Evolutionary conservation across 148 eudicot species (phyloP).

Genomic region (Cornus controversa): DNA sequence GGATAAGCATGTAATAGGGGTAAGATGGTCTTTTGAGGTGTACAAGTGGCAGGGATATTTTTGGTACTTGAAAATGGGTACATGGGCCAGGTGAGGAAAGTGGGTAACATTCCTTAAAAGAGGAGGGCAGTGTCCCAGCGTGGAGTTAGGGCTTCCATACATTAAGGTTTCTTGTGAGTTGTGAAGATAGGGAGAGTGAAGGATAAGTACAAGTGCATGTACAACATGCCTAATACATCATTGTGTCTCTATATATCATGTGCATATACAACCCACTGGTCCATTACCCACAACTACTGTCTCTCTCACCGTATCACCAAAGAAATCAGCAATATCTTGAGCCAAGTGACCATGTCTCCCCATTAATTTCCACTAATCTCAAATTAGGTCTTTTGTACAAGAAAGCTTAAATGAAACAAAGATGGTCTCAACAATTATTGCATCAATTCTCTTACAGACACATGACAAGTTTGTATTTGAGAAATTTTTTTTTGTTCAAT

Average conservation of each 20-base stretch:
- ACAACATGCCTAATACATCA: not conserved
- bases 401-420: not conserved
- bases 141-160: conserved; percentile 6
- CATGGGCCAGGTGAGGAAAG: not conserved
- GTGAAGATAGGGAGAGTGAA: not conserved
- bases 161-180: not conserved
- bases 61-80: not conserved
- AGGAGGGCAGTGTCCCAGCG: not conserved
- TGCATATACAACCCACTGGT: not conserved
- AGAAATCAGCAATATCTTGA: not conserved
- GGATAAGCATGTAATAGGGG: not conserved
- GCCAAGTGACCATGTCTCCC: not conserved
- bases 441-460: too few relatives aligned
- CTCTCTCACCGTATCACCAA: not conserved
- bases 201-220: not conserved
- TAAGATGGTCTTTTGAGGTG: not conserved
- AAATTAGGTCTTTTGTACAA: too few relatives aligned
- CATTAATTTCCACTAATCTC: not conserved
- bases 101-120: conserved; percentile 1
- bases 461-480: too few relatives aligned
- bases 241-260: not conserved
- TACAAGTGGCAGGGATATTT: not conserved
- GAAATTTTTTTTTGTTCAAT: too few relatives aligned
- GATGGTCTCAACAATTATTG: not conserved
- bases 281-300: not conserved